These are phyloP conservation scores for Podila epigama DNA, from an alignment of 192 early-diverging fungal species.

Conservation along the genomic window DNA sequence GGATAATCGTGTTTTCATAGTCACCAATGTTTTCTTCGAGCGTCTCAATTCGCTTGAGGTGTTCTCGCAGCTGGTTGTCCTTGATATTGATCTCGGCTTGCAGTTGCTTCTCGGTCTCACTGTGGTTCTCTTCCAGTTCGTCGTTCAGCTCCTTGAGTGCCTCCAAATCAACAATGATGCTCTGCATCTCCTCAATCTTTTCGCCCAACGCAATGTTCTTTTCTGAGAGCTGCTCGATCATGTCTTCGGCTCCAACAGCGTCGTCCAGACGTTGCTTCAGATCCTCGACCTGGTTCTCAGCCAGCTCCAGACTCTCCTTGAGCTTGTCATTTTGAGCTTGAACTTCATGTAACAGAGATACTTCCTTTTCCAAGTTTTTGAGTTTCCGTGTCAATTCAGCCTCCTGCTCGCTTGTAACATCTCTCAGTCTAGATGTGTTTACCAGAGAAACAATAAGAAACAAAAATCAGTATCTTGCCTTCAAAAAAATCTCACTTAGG, in stretches of 20 bases:
- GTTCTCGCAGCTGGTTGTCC: conserved; percentile 71
- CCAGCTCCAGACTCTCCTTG: conserved; percentile 61
- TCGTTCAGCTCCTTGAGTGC: conserved; percentile 89
- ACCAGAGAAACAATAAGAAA: not conserved
- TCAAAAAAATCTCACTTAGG: too few relatives aligned
- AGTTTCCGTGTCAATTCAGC: conserved; percentile 67
- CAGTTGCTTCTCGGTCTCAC: conserved; percentile 86
- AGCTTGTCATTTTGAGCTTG: conserved; percentile 63
- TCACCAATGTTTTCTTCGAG: conserved; percentile 86
- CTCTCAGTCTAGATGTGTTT: conserved; percentile 77
- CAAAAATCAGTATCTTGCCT: not conserved
- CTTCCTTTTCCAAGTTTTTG: conserved; percentile 77
- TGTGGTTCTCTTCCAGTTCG: conserved; percentile 92
- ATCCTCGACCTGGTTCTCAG: conserved; percentile 84
- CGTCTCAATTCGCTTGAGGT: conserved; percentile 61
- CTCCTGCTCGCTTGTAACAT: conserved; percentile 78
- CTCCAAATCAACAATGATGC: conserved; percentile 85
- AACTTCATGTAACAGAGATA: conserved; percentile 60
- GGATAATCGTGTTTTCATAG: conserved; percentile 83
- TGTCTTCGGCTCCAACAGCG: conserved; percentile 79
- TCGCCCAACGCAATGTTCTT: conserved; percentile 84
- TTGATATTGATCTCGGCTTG: conserved; percentile 85
- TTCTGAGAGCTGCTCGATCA: conserved; percentile 83
- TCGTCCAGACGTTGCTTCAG: conserved; percentile 85
- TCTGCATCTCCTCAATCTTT: conserved; percentile 82